Percentiles rank a stretch among this genome's conserved stretches.
phyloP scores from a whole-genome alignment of 192 early-diverging fungal genomes.

The Coemansia sp. region DNA sequence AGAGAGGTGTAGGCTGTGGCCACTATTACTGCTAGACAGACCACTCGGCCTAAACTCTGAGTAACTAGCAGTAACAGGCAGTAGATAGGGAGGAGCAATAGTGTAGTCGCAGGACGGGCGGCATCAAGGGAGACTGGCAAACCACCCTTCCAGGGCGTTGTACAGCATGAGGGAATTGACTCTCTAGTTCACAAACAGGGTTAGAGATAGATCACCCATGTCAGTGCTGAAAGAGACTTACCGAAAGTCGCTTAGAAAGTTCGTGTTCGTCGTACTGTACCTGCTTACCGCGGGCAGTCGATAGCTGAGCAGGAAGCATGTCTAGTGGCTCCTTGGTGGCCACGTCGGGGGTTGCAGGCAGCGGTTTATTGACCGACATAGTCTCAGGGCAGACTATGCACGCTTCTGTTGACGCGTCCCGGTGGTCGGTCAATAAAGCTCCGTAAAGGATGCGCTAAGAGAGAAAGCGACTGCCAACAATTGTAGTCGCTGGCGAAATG shows the following conservation, averaged over 20 bases:
- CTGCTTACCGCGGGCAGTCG: constrained; percentile 11
- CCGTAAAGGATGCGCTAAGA: neutral
- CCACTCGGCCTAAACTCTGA: neutral
- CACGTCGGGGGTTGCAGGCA: constrained; percentile 29
- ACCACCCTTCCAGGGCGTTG: neutral
- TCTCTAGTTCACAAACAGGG: neutral
- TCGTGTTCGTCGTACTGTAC: constrained; percentile 17
- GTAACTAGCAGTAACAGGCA: neutral
- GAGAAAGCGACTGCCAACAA: neutral
- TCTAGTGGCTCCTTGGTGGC: constrained; percentile 5
- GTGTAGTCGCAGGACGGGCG: neutral
- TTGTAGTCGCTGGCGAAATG: neutral
- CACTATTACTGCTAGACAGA: neutral
- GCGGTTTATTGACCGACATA: constrained; percentile 47
- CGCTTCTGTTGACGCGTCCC: neutral
- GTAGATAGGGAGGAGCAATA: neutral
- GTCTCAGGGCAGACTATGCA: neutral
- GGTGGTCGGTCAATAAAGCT: neutral
- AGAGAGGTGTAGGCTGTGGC: neutral
- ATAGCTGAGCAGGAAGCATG: constrained; percentile 1
- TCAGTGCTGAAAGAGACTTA: constrained; percentile 17
- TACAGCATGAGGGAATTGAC: neutral
- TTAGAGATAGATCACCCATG: neutral
- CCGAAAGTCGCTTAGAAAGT: constrained; percentile 29
- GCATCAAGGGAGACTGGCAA: neutral